Percentiles rank a stretch among this genome's conserved stretches.
phyloP scores from a whole-genome alignment of 202 grass and related monocot genomes.

The Zoysia matrella region DNA sequence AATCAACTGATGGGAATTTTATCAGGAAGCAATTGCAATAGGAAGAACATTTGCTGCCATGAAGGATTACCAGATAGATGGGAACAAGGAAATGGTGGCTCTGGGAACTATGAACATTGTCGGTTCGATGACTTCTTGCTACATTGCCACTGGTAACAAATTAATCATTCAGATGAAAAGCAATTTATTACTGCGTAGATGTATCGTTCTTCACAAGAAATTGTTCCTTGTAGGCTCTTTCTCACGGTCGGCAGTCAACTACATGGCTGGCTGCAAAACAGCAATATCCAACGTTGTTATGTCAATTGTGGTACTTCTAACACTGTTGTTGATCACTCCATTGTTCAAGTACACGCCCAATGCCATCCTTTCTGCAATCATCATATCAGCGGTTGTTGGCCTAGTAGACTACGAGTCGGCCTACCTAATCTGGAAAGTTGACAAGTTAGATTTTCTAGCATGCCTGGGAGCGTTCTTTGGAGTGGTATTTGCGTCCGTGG shows the following conservation, averaged over 20 bases:
- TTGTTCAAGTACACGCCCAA: constrained; percentile 42
- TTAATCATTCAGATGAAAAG: not conserved
- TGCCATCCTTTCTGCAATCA: constrained; percentile 83
- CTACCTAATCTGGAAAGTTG: constrained; percentile 86
- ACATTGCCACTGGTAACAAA: constrained; percentile 62
- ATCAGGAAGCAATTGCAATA: constrained; percentile 92
- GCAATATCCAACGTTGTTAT: no score
- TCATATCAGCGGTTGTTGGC: constrained; percentile 79
- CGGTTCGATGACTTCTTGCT: no score
- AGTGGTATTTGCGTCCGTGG: constrained; percentile 82
- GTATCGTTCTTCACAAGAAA: not conserved
- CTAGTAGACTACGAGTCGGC: constrained; percentile 70
- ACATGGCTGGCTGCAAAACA: constrained; percentile 68
- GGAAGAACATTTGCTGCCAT: constrained; percentile 85
- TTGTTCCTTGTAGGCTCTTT: constrained; percentile 64
- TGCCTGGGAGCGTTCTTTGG: constrained; percentile 83
- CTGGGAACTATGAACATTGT: no score
- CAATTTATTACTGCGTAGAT: not conserved
- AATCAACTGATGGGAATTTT: constrained; percentile 7
- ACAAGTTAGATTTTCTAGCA: constrained; percentile 87
- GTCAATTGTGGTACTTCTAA: no score
- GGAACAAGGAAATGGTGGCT: constrained; percentile 90
- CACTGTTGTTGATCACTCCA: no score
- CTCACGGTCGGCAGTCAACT: constrained; percentile 90
- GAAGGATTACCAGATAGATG: constrained; percentile 87